Evolutionary conservation across 352 stramenopile genomes (phyloP).

Genomic region (Pythium aristosporum): DNA sequence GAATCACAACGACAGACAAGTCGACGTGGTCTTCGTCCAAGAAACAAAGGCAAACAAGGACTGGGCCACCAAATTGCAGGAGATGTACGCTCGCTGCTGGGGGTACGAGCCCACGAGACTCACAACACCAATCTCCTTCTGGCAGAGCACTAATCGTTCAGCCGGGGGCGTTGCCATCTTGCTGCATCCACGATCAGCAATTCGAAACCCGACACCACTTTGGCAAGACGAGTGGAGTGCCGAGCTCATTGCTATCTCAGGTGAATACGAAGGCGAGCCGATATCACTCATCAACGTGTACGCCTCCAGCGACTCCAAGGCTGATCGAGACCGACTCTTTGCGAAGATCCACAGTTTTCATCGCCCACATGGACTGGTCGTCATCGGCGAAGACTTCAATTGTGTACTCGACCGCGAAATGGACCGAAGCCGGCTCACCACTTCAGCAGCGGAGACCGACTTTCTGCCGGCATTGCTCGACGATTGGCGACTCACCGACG

Average conservation of each 20-base stretch:
- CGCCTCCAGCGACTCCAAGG: neutral
- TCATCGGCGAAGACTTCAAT: slow-evolving; percentile 7
- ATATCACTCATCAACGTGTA: neutral
- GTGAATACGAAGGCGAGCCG: neutral
- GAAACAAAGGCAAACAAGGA: neutral
- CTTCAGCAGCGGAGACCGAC: neutral
- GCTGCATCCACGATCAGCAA: neutral
- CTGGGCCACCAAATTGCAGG: neutral
- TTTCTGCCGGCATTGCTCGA: neutral
- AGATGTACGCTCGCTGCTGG: neutral
- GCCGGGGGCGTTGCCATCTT: neutral
- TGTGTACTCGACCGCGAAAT: slow-evolving; percentile 4
- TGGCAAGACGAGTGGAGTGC: neutral
- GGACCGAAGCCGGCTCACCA: neutral
- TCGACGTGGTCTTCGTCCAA: neutral
- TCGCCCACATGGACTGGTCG: neutral
- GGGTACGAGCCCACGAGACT: neutral
- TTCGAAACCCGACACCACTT: neutral
- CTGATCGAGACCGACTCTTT: neutral
- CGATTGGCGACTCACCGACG: neutral
- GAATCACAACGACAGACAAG: neutral
- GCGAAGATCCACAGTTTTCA: too few species aligned
- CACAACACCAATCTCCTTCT: neutral
- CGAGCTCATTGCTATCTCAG: neutral
- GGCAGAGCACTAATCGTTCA: neutral